Percentiles rank a stretch among this genome's conserved stretches.
Evolutionary conservation across 768 basidiomycete genomes (phyloP).

Genomic region (Fomitopsis serialis): DNA sequence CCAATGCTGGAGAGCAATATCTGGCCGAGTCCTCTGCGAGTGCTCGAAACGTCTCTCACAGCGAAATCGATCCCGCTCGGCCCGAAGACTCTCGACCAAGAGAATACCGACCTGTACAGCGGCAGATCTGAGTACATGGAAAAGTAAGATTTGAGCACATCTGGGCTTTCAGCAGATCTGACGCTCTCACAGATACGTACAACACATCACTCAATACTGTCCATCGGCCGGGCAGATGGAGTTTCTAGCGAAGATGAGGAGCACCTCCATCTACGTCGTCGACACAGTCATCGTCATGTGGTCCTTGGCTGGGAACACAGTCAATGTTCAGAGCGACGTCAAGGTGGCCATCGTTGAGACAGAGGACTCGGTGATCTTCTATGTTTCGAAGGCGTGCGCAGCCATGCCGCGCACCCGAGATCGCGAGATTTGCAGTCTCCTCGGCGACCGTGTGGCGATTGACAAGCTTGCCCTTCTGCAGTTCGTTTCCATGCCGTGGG

Average conservation of each 20-base stretch:
- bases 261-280: not conserved
- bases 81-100: not conserved
- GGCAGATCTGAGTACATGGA: not conserved
- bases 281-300: not conserved
- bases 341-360: not conserved
- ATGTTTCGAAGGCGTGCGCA: not conserved
- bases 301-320: not conserved
- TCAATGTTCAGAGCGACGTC: not conserved
- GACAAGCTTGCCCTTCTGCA: not conserved
- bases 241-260: not conserved
- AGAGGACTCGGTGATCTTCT: not conserved
- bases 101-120: not conserved
- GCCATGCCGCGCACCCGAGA: not conserved
- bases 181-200: too few species aligned
- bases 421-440: not conserved
- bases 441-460: not conserved
- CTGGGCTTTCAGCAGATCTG: too few species aligned
- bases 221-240: not conserved
- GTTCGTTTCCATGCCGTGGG: not conserved
- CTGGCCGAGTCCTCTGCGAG: not conserved
- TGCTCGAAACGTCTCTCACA: not conserved
- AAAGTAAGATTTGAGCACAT: not conserved
- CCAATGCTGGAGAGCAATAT: constrained; percentile 7
- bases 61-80: not conserved
- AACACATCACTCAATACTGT: not conserved